These are phyloP conservation scores for Sporothrix variecibatus DNA, from an alignment of 2,329 filamentous ascomycete genomes.

Conservation along the genomic window DNA sequence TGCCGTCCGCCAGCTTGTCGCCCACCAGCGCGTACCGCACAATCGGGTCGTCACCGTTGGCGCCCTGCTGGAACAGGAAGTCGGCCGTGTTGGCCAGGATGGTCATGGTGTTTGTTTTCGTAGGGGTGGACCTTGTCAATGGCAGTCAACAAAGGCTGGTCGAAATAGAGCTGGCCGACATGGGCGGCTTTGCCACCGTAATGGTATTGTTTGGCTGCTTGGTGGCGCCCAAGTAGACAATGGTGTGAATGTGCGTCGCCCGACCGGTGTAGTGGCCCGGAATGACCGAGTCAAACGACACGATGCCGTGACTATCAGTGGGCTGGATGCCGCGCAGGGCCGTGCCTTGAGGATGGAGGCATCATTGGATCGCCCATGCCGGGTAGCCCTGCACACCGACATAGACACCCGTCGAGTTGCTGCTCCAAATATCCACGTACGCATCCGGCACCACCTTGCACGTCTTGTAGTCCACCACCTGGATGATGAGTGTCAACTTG, in stretches of 20 bases:
- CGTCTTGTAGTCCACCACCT: conserved; percentile 56
- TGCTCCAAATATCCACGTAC: conserved; percentile 54
- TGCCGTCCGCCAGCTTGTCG: conserved; percentile 51
- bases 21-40: conserved; percentile 60
- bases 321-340: conserved; percentile 49
- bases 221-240: conserved; percentile 38
- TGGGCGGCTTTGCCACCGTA: conserved; percentile 54
- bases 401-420: conserved; percentile 47
- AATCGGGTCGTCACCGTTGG: conserved; percentile 57
- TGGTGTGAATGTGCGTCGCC: conserved; percentile 43
- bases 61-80: conserved; percentile 47
- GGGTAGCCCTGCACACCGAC: conserved; percentile 38
- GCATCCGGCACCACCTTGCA: conserved; percentile 53
- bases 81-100: conserved; percentile 56
- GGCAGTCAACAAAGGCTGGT: conserved; percentile 53
- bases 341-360: conserved; percentile 43
- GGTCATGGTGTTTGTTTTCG: conserved; percentile 42
- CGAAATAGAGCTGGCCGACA: conserved; percentile 63
- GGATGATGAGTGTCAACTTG: conserved; percentile 52
- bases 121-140: conserved; percentile 53
- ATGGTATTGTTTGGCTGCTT: conserved; percentile 52
- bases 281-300: conserved; percentile 45
- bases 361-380: conserved; percentile 38
- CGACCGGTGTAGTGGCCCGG: conserved; percentile 49
- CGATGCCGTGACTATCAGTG: conserved; percentile 45